Evolutionary conservation across 352 stramenopile species (phyloP).

Genomic region (Globisporangium nagaii): DNA sequence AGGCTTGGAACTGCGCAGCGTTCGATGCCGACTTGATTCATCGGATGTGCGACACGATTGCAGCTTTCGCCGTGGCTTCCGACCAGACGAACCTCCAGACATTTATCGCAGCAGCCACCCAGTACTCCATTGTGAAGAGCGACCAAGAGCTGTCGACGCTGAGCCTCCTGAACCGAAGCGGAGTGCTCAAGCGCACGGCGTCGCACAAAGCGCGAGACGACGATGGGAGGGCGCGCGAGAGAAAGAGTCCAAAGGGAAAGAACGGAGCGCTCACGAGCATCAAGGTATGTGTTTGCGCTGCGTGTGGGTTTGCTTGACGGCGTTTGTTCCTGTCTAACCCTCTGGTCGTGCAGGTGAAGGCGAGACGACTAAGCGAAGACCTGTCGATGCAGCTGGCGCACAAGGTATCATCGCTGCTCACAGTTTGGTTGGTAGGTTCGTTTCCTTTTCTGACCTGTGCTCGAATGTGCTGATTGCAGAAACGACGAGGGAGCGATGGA

Average conservation of each 20-base stretch:
- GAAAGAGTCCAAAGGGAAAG: constrained; percentile 2
- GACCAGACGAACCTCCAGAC: constrained; percentile 12
- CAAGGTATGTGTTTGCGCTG: no score
- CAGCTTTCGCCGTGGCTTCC: constrained; percentile 28
- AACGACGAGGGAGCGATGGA: constrained; percentile 26
- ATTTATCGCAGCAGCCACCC: constrained; percentile 29
- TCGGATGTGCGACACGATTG: constrained; percentile 33
- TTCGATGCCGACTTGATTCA: constrained; percentile 38
- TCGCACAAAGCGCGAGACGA: constrained; percentile 19
- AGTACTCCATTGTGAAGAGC: constrained; percentile 29
- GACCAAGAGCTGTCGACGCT: constrained; percentile 32
- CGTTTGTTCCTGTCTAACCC: not conserved
- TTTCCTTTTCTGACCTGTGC: not conserved
- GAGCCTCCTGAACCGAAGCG: constrained; percentile 29
- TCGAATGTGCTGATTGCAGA: constrained; percentile 10
- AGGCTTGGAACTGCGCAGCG: constrained; percentile 68
- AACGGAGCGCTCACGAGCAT: not conserved
- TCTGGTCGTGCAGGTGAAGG: not conserved
- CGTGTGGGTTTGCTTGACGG: no score
- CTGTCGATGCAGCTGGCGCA: not conserved
- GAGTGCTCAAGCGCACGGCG: constrained; percentile 18
- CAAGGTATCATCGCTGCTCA: not conserved
- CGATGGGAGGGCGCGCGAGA: not conserved
- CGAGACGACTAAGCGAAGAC: constrained; percentile 7
- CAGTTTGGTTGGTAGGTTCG: no score